Base-by-base conservation (phyloP, 108 stramenopile species). In the Pseudonitzschia multiseries region DNA sequence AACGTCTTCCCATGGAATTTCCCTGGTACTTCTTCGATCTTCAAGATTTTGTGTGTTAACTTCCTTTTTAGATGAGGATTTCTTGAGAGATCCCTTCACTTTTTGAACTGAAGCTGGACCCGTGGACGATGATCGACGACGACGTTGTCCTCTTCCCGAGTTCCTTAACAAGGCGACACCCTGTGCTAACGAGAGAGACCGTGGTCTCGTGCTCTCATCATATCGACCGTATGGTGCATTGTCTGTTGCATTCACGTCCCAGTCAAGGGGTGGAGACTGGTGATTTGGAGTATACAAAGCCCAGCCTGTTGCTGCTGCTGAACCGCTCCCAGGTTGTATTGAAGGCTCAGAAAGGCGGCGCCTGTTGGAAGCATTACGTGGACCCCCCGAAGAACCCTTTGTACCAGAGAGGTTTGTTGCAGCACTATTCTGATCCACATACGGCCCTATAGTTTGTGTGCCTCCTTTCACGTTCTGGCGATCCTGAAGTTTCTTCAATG, bases 401-500 rank as follows among this genome's bases (percentile, higher is more conserved):
- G 70, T 59, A 18, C 52, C 51, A 15, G 67, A 41, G 54, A 18
- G 56, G 10, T 40, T 24, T 22, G 43, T 54, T 52, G 69, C 67
- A 31, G 51, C 50, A 28, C 65, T 43, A 53, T 22, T 59, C 4
- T 20, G 79, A 50, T 89, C 87, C 28, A 73, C 73, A 73, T 94
- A 94, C 21, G 93, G 88, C 13, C 93, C 93, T n/a, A 79, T 71
- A 51, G 68, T 81, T 20, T 76, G 72, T 13, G 87, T 86, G 31
- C 93, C 93, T 53, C 90, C 89, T 65, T 85, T 79, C 43, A 94
- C 82, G 50, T 79, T 83, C 69, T 89, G 81, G 36, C 83, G 84
- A 73, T 87, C 87, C 82, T 94, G 93, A 13, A 94, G 73, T 69
- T 82, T 89, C 79, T 81, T 90, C 76, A 94, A 79, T 31, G 90